These are phyloP conservation scores for bread wheat (Triticum aestivum) DNA, from an alignment of 176 grass and related monocot genomes.

Conservation along the genomic window DNA sequence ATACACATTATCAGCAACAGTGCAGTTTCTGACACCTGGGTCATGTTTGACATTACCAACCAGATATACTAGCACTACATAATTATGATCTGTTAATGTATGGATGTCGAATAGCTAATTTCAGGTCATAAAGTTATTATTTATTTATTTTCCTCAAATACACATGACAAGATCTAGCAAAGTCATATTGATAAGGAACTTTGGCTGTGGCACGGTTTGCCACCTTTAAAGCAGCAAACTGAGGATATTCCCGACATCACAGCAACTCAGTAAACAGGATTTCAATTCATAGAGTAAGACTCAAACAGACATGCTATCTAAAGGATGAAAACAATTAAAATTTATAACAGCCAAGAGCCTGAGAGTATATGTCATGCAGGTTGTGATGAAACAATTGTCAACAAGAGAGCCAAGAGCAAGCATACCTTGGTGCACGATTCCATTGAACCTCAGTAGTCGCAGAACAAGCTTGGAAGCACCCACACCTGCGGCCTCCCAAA, in stretches of 20 bases:
- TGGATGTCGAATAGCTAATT: too few species aligned
- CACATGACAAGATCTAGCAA: too few species aligned
- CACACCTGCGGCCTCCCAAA: constrained; percentile 24
- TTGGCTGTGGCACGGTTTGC: neutral
- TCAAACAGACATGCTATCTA: neutral
- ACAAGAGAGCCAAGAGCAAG: neutral
- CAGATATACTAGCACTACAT: too few species aligned
- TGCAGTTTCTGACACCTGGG: neutral
- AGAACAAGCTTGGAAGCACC: constrained; percentile 52
- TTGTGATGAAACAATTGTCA: neutral
- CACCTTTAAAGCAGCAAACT: neutral
- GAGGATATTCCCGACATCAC: neutral
- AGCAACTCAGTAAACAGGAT: neutral
- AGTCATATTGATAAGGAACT: too few species aligned
- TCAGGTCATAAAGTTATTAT: too few species aligned
- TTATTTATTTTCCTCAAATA: too few species aligned
- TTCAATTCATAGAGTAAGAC: neutral
- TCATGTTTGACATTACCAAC: too few species aligned
- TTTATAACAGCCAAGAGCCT: neutral
- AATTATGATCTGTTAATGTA: too few species aligned
- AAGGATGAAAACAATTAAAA: neutral
- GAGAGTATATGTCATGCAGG: neutral
- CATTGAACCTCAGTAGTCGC: neutral
- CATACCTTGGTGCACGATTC: neutral
- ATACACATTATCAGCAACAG: neutral